phyloP scores from a whole-genome alignment of 2,329 filamentous ascomycete genomes.

The Xylariales sp. region DNA sequence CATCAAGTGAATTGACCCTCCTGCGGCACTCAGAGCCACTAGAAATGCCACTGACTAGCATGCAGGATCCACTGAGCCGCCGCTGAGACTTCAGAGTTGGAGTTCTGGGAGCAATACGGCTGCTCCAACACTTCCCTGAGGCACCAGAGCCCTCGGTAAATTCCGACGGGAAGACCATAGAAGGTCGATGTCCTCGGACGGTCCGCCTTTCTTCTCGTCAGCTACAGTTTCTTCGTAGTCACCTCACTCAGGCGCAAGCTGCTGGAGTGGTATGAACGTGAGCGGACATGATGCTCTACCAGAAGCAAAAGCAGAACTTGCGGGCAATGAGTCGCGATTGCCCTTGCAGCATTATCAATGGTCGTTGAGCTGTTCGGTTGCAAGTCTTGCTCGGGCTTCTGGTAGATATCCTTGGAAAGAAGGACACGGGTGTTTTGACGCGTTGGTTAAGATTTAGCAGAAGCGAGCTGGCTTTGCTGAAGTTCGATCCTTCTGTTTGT shows the following conservation, averaged over 20 bases:
- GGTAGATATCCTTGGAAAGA: too few species aligned
- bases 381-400: too few species aligned
- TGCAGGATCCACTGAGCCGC: background rate
- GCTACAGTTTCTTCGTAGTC: background rate
- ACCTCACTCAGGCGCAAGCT: too few species aligned
- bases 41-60: background rate
- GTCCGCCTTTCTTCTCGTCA: background rate
- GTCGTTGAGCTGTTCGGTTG: too few species aligned
- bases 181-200: background rate
- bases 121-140: background rate
- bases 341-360: too few species aligned
- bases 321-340: too few species aligned
- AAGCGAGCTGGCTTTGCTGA: too few species aligned
- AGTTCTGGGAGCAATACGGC: background rate
- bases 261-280: too few species aligned
- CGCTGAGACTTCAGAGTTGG: background rate
- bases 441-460: too few species aligned
- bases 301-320: background rate
- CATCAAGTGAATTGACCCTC: background rate
- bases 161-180: background rate
- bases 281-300: background rate
- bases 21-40: background rate
- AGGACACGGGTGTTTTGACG: too few species aligned
- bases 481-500: too few species aligned
- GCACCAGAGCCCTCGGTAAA: background rate